phyloP scores from a whole-genome alignment of 75 land plant species.

The Pinus tabuliformis region DNA sequence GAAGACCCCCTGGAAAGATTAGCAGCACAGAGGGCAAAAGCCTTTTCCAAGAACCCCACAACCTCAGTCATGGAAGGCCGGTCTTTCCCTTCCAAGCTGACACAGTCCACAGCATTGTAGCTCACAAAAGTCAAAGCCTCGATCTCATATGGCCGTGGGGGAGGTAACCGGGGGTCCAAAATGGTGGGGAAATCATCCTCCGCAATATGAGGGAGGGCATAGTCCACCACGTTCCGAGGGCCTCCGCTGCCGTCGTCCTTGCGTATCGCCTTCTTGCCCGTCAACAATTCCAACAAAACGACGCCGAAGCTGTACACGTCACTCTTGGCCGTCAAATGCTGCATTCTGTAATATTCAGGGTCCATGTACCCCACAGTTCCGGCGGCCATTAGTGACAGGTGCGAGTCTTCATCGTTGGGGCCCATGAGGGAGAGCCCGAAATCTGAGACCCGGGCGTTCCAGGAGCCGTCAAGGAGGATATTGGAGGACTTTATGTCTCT shows the following conservation, averaged over 20 bases:
- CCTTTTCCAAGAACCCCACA: constrained; percentile 45
- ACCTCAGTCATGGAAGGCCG: constrained; percentile 71
- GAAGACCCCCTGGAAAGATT: background rate
- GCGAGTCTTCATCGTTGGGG: constrained; percentile 31
- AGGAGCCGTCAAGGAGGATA: constrained; percentile 55
- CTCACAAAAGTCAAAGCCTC: constrained; percentile 60
- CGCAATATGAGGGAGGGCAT: constrained; percentile 42
- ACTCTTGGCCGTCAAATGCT: constrained; percentile 66
- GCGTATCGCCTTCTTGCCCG: constrained; percentile 62
- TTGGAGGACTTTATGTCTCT: constrained; percentile 88
- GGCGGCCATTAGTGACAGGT: constrained; percentile 56
- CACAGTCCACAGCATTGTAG: constrained; percentile 60
- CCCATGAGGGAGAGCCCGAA: constrained; percentile 72
- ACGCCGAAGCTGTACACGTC: constrained; percentile 92
- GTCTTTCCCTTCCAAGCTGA: constrained; percentile 41
- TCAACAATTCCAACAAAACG: constrained; percentile 63
- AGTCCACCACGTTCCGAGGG: constrained; percentile 65
- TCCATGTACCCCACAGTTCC: constrained; percentile 92
- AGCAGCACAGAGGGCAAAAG: constrained; percentile 19
- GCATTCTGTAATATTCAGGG: constrained; percentile 80
- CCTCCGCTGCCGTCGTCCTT: constrained; percentile 17
- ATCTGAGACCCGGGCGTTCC: constrained; percentile 79
- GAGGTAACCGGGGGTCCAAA: constrained; percentile 48
- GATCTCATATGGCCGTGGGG: constrained; percentile 61
- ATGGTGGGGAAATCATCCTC: constrained; percentile 42